Evolutionary conservation across 2,329 filamentous ascomycete species (phyloP).

Genomic region (Claviceps spartinae): DNA sequence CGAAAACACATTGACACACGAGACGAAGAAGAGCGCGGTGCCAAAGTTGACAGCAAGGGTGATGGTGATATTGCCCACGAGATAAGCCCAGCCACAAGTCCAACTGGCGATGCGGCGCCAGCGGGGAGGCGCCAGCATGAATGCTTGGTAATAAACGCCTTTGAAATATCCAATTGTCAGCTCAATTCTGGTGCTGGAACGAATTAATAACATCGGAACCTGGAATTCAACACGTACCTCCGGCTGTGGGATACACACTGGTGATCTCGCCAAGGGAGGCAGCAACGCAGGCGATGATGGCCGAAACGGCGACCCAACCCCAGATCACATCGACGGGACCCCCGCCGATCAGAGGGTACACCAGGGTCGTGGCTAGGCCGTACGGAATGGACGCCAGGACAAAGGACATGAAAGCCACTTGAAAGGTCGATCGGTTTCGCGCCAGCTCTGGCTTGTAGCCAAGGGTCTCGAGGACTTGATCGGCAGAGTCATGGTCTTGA

Average conservation of each 20-base stretch:
- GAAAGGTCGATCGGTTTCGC: conserved; percentile 51
- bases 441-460: conserved; percentile 54
- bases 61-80: conserved; percentile 70
- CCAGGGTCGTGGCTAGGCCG: conserved; percentile 55
- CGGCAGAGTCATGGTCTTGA: conserved; percentile 32
- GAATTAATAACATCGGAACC: background rate
- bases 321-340: conserved; percentile 58
- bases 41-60: conserved; percentile 75
- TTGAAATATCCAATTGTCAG: background rate
- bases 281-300: conserved; percentile 58
- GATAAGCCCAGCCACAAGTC: conserved; percentile 64
- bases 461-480: conserved; percentile 48
- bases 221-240: conserved; percentile 31
- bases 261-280: conserved; percentile 61
- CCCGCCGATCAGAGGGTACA: conserved; percentile 52
- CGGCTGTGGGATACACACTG: conserved; percentile 62
- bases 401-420: conserved; percentile 65
- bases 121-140: conserved; percentile 51
- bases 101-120: conserved; percentile 53
- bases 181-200: no score
- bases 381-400: conserved; percentile 64
- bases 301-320: conserved; percentile 56
- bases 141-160: conserved; percentile 64
- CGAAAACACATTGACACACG: conserved; percentile 42
- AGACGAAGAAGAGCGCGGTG: conserved; percentile 50